Percentiles rank a stretch among this genome's conserved stretches.
Evolutionary conservation across 2,329 filamentous ascomycete species (phyloP).

Genomic region (Lachnellula occidentalis): DNA sequence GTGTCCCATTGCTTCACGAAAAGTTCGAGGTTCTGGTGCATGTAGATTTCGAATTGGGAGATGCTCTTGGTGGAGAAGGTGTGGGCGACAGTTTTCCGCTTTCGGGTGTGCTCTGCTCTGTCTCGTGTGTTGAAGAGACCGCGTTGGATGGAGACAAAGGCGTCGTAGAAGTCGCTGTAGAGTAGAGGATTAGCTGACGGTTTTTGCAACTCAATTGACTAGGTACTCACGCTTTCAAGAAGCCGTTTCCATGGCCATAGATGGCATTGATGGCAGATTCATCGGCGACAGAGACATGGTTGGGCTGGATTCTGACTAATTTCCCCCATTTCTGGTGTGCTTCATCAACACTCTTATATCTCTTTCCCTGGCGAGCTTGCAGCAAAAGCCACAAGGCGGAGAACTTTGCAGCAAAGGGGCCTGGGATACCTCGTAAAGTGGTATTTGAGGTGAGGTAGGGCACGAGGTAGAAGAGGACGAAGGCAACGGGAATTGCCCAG

Average conservation of each 20-base stretch:
- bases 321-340: slow-evolving; percentile 67
- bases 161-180: slow-evolving; percentile 78
- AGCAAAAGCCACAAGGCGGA: slow-evolving; percentile 76
- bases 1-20: slow-evolving; percentile 70
- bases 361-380: slow-evolving; percentile 57
- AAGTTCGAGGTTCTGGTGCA: slow-evolving; percentile 69
- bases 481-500: slow-evolving; percentile 42
- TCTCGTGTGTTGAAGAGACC: slow-evolving; percentile 88
- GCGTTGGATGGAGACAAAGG: slow-evolving; percentile 80
- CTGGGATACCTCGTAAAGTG: slow-evolving; percentile 38
- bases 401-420: slow-evolving; percentile 54
- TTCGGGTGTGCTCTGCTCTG: slow-evolving; percentile 75
- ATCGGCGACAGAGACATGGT: slow-evolving; percentile 78
- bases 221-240: slow-evolving; percentile 56
- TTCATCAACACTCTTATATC: slow-evolving; percentile 58
- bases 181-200: background rate
- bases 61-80: slow-evolving; percentile 81
- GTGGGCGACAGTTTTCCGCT: slow-evolving; percentile 83
- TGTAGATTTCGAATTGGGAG: slow-evolving; percentile 82
- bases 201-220: background rate
- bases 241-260: slow-evolving; percentile 76
- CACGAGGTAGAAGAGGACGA: slow-evolving; percentile 35
- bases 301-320: slow-evolving; percentile 77
- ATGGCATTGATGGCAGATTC: slow-evolving; percentile 69
- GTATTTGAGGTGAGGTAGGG: slow-evolving; percentile 30